phyloP scores from a whole-genome alignment of 192 early-diverging fungal genomes.

The Ambispora gerdemannii region DNA sequence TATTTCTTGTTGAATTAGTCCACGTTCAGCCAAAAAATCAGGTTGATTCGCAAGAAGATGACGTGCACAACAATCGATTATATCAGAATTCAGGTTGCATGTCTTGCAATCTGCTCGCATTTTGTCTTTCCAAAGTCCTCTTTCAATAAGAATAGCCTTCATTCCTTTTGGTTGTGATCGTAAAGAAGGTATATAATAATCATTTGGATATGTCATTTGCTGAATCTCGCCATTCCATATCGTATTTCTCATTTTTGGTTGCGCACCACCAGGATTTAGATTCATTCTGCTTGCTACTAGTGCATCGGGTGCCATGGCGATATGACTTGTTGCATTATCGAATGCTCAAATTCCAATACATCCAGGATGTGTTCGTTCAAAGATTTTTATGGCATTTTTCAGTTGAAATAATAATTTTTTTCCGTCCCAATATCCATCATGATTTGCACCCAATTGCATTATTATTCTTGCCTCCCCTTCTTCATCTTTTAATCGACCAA shows the following conservation, averaged over 20 bases:
- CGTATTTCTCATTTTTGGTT: too few relatives aligned
- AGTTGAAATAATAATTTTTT: background rate
- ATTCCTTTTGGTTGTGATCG: background rate
- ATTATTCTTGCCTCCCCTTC: background rate
- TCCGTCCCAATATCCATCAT: background rate
- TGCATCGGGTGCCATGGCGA: background rate
- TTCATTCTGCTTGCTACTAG: background rate
- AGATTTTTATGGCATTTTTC: background rate
- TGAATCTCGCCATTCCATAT: too few relatives aligned
- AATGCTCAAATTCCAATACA: background rate
- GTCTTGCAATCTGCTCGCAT: background rate
- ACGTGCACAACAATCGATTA: background rate
- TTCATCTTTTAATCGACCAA: background rate
- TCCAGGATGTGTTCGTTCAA: background rate
- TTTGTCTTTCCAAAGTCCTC: background rate
- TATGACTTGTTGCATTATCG: background rate
- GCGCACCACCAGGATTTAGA: background rate
- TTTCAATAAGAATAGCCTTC: background rate
- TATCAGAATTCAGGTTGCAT: background rate
- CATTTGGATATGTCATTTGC: background rate
- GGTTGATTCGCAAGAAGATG: background rate
- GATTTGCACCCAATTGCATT: background rate
- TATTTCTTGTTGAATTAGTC: constrained; percentile 1
- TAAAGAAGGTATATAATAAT: background rate
- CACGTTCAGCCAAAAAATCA: constrained; percentile 7